These are phyloP conservation scores for Cyberlindnera subsufficiens DNA, from an alignment of 805 yeast species.

Conservation along the genomic window DNA sequence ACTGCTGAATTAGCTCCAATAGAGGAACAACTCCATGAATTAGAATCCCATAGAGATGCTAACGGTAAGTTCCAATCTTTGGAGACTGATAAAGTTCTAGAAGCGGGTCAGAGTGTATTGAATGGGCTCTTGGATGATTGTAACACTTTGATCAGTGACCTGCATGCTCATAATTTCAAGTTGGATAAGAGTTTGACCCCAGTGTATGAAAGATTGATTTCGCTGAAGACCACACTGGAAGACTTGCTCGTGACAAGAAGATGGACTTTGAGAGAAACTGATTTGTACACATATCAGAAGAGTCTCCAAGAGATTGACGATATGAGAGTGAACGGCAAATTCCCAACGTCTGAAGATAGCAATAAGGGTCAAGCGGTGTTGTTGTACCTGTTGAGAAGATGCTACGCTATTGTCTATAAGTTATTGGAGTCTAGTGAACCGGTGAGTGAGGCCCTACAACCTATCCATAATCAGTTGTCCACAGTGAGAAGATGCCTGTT, in stretches of 20 bases:
- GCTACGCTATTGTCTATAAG: slow-evolving; percentile 87
- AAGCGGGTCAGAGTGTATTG: slow-evolving; percentile 42
- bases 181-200: slow-evolving; percentile 48
- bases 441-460: slow-evolving; percentile 88
- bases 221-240: slow-evolving; percentile 68
- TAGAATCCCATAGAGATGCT: slow-evolving; percentile 47
- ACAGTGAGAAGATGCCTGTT: slow-evolving; percentile 87
- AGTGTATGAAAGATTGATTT: slow-evolving; percentile 57
- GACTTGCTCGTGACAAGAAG: slow-evolving; percentile 85
- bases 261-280: slow-evolving; percentile 97
- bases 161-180: slow-evolving; percentile 38
- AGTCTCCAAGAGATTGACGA: slow-evolving; percentile 70
- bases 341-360: slow-evolving; percentile 29
- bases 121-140: slow-evolving; percentile 83
- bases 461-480: slow-evolving; percentile 86
- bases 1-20: slow-evolving; percentile 28
- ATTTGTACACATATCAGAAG: slow-evolving; percentile 77
- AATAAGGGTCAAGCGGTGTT: slow-evolving; percentile 53
- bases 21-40: slow-evolving; percentile 31
- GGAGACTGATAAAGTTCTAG: slow-evolving; percentile 28
- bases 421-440: slow-evolving; percentile 91
- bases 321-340: slow-evolving; percentile 56
- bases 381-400: slow-evolving; percentile 78
- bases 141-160: slow-evolving; percentile 65
- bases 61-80: slow-evolving; percentile 46